phyloP scores from a whole-genome alignment of 805 yeast species.

The Priceomyces medius region DNA sequence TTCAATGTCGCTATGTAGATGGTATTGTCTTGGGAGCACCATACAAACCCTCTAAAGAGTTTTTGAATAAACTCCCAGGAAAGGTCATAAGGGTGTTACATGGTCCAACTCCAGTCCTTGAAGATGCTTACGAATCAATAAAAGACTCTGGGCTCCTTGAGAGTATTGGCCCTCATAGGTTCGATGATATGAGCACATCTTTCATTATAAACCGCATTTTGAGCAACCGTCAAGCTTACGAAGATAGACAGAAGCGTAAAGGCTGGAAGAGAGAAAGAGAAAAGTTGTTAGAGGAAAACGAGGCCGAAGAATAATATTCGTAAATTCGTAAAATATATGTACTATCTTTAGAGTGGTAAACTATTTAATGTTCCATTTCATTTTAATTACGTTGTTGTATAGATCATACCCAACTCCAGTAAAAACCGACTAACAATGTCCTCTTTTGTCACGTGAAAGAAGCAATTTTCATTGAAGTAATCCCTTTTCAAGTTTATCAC shows the following conservation, averaged over 20 bases:
- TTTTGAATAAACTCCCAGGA: slow-evolving; percentile 40
- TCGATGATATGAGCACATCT: slow-evolving; percentile 62
- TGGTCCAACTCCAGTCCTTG: slow-evolving; percentile 52
- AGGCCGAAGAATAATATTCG: slow-evolving; percentile 4
- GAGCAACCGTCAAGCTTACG: slow-evolving; percentile 64
- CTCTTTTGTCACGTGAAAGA: slow-evolving; percentile 1
- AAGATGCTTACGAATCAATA: slow-evolving; percentile 37
- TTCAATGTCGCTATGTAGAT: slow-evolving; percentile 85
- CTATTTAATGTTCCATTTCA: neutral
- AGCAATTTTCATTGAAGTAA: neutral
- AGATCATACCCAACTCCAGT: slow-evolving; percentile 1
- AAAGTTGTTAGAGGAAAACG: slow-evolving; percentile 23
- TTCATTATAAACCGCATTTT: slow-evolving; percentile 76
- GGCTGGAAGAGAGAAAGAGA: slow-evolving; percentile 70
- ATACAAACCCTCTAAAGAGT: slow-evolving; percentile 42
- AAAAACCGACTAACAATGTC: slow-evolving; percentile 1
- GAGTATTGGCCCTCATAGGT: slow-evolving; percentile 54
- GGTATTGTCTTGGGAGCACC: slow-evolving; percentile 76
- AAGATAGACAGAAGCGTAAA: slow-evolving; percentile 83
- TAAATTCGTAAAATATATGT: slow-evolving; percentile 1
- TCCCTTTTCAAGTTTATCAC: slow-evolving; percentile 18
- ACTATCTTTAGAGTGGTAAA: neutral
- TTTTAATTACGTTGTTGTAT: slow-evolving; percentile 1
- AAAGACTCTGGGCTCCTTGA: slow-evolving; percentile 34
- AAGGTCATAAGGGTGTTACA: slow-evolving; percentile 46